A percentile compares a stretch with the other conserved stretches of the same genome.
These are phyloP conservation scores for Asterophora lycoperdoides DNA, from an alignment of 768 basidiomycete species.

Conservation along the genomic window DNA sequence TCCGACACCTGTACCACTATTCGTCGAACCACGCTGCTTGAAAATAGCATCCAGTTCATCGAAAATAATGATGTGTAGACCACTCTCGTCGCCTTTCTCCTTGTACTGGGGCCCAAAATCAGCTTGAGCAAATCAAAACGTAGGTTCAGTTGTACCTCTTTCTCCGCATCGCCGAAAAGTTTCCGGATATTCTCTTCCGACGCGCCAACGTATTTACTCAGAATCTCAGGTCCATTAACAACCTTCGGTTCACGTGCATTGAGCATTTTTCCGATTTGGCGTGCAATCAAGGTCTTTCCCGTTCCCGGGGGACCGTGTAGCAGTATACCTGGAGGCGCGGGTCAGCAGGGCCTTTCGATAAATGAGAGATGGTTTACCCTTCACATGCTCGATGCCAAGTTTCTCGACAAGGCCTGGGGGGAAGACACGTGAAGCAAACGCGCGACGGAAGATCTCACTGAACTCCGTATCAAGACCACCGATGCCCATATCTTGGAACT, in stretches of 20 bases:
- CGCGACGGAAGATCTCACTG: constrained; percentile 93
- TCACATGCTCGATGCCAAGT: constrained; percentile 96
- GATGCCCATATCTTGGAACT: constrained; percentile 99
- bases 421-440: constrained; percentile 98
- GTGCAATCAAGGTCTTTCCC: constrained; percentile 95
- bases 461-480: constrained; percentile 97
- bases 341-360: too few species aligned
- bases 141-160: constrained; percentile 55
- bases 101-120: constrained; percentile 62
- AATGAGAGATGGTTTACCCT: constrained; percentile 50
- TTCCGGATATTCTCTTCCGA: constrained; percentile 98
- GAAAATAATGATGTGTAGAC: constrained; percentile 98
- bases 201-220: constrained; percentile 96
- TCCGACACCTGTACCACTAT: constrained; percentile 93
- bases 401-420: constrained; percentile 96
- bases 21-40: constrained; percentile 95
- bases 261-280: constrained; percentile 99
- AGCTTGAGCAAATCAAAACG: neutral
- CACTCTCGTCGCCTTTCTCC: constrained; percentile 95
- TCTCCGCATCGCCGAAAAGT: constrained; percentile 96
- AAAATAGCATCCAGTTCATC: constrained; percentile 98
- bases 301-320: constrained; percentile 97
- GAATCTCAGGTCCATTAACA: constrained; percentile 96
- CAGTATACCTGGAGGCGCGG: constrained; percentile 63
- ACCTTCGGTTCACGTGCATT: constrained; percentile 98